A percentile compares a stretch with the other conserved stretches of the same genome.
Conservation (phyloP, 176 grass and related monocot genomes). For the Eremochloa ophiuroides region DNA sequence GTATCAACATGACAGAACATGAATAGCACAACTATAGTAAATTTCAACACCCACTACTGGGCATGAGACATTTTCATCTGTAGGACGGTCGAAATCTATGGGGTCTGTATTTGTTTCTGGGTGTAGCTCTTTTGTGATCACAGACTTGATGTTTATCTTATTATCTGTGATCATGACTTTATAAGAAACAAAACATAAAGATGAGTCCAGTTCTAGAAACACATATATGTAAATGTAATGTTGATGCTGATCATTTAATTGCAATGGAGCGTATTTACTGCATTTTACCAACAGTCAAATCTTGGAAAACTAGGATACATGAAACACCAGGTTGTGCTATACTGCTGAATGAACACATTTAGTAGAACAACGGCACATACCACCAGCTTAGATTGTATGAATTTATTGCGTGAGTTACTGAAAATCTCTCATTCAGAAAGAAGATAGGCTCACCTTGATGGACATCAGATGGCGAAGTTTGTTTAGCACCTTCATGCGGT, state of each 20-base stretch:
- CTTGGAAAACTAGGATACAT: not conserved
- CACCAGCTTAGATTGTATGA: not conserved
- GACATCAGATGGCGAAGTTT: slow-evolving; percentile 79
- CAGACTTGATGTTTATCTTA: not conserved
- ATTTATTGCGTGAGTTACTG: not conserved
- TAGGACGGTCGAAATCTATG: not conserved
- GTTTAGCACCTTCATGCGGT: slow-evolving; percentile 79
- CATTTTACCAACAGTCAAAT: not conserved
- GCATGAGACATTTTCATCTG: not conserved
- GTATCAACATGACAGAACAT: not conserved
- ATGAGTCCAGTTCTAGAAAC: not conserved
- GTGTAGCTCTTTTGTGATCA: not conserved
- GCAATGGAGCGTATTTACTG: not conserved
- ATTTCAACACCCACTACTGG: not conserved
- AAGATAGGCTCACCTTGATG: slow-evolving; percentile 39
- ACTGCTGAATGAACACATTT: not conserved
- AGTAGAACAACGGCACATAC: not conserved
- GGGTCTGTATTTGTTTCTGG: not conserved
- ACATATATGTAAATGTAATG: not conserved
- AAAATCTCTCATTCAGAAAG: not conserved
- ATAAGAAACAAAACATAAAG: not conserved
- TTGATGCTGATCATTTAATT: not conserved
- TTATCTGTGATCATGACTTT: not conserved
- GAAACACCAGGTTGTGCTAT: not conserved
- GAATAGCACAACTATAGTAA: not conserved